A percentile compares a stretch with the other conserved stretches of the same genome.
Conservation (phyloP, 345 rosid genomes). For the Populus ilicifolia region DNA sequence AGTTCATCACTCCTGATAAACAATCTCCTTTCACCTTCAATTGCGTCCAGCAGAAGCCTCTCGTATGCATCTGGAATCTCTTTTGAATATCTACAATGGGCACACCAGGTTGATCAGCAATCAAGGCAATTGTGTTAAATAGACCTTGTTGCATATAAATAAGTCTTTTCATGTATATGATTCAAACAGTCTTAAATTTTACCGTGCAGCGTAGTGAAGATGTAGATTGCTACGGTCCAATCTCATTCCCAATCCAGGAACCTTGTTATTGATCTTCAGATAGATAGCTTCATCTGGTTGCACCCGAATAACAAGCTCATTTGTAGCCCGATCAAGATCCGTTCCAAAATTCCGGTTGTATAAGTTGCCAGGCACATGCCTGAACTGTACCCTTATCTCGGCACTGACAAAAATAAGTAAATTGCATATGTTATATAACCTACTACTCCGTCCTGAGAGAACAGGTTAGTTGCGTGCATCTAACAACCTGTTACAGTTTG, state of each 20-base stretch:
- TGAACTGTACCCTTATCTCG: slow-evolving; percentile 96
- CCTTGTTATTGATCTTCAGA: slow-evolving; percentile 94
- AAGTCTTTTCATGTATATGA: neutral
- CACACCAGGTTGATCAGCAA: neutral
- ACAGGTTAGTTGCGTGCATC: neutral
- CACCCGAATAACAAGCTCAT: slow-evolving; percentile 91
- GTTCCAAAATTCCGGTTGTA: slow-evolving; percentile 72
- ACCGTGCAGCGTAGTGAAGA: slow-evolving; percentile 93
- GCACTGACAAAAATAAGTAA: slow-evolving; percentile 44
- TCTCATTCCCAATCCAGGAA: slow-evolving; percentile 98
- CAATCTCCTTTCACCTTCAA: slow-evolving; percentile 94
- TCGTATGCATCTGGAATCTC: slow-evolving; percentile 99
- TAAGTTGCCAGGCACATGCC: slow-evolving; percentile 96
- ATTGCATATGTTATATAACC: neutral
- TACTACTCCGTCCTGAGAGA: neutral
- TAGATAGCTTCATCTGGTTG: slow-evolving; percentile 98
- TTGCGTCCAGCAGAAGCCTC: slow-evolving; percentile 89
- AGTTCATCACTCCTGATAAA: slow-evolving; percentile 97
- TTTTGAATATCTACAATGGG: slow-evolving; percentile 61
- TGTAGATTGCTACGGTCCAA: slow-evolving; percentile 82
- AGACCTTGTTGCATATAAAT: neutral
- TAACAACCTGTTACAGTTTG: neutral
- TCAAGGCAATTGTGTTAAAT: neutral
- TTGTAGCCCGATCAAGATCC: slow-evolving; percentile 82
- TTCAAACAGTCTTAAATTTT: neutral